Evolutionary conservation across 768 basidiomycete species (phyloP).

Genomic region (Podaxis sp.): DNA sequence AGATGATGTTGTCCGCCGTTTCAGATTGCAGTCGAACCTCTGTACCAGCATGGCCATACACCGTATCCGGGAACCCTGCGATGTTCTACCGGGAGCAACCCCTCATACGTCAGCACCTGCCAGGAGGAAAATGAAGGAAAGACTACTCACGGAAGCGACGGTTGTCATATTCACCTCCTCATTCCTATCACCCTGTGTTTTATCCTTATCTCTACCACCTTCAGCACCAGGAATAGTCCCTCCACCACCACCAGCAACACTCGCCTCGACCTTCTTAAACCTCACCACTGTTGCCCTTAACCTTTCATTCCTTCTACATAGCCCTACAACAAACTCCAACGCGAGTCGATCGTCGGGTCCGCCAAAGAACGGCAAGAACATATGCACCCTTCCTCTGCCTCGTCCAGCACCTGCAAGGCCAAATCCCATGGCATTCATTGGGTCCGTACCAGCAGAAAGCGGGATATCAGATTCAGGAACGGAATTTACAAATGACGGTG

Average conservation of each 20-base stretch:
- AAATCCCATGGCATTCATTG: not conserved
- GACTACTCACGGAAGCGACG: conserved; percentile 45
- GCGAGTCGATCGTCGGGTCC: conserved; percentile 92
- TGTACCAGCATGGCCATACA: conserved; percentile 65
- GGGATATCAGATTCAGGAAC: not conserved
- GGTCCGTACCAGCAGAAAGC: conserved; percentile 12
- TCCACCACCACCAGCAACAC: conserved; percentile 3
- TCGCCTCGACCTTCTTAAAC: conserved; percentile 49
- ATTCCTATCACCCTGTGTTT: conserved; percentile 19
- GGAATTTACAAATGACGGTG: not conserved
- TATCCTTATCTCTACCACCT: conserved; percentile 26
- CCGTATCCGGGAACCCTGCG: conserved; percentile 60
- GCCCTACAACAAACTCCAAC: conserved; percentile 79
- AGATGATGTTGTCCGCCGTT: conserved; percentile 79
- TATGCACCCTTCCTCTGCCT: conserved; percentile 40
- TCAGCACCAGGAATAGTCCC: conserved; percentile 22
- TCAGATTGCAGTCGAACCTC: conserved; percentile 74
- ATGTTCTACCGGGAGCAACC: conserved; percentile 25
- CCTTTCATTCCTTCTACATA: conserved; percentile 62
- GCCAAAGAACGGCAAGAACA: conserved; percentile 92
- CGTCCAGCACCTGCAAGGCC: not conserved
- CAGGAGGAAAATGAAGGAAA: not conserved
- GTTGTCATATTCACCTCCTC: conserved; percentile 43
- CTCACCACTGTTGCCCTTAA: conserved; percentile 76
- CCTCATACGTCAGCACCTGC: not conserved